A percentile compares a stretch with the other conserved stretches of the same genome.
phyloP scores from a whole-genome alignment of 768 basidiomycete species.

The Rubroboletus satanas region DNA sequence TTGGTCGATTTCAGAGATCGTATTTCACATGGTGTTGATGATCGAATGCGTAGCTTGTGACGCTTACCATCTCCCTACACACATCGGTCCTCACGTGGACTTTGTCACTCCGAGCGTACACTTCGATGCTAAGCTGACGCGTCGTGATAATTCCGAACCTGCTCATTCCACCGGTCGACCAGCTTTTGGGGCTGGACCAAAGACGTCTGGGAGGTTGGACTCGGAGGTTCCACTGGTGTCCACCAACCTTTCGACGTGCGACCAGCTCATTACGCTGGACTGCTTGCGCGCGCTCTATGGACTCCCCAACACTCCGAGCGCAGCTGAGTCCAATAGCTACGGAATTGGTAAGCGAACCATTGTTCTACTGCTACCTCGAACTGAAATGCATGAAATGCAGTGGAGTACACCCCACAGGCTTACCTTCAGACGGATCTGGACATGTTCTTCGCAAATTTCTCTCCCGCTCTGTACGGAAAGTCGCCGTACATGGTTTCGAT shows the following conservation, averaged over 20 bases:
- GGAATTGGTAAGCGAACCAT: conserved; percentile 24
- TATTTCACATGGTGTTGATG: background rate
- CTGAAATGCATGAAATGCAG: conserved; percentile 6
- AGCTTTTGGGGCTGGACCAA: conserved; percentile 13
- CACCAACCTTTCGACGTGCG: conserved; percentile 17
- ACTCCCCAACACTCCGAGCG: conserved; percentile 11
- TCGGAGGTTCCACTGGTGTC: background rate
- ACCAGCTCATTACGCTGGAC: conserved; percentile 28
- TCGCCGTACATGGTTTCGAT: conserved; percentile 29
- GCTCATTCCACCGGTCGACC: conserved; percentile 16
- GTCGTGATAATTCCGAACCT: conserved; percentile 13
- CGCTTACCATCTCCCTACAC: conserved; percentile 31
- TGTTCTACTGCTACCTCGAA: background rate
- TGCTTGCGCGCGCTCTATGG: conserved; percentile 31
- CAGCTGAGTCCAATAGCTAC: conserved; percentile 22
- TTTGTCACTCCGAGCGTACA: conserved; percentile 33
- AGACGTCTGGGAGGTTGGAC: conserved; percentile 16
- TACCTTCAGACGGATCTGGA: conserved; percentile 30
- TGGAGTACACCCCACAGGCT: conserved; percentile 33
- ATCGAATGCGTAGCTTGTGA: conserved; percentile 25
- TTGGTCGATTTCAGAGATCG: conserved; percentile 12
- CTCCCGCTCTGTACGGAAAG: conserved; percentile 19
- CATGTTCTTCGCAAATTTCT: conserved; percentile 30
- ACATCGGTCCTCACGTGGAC: conserved; percentile 32
- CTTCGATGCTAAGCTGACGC: conserved; percentile 27